These are phyloP conservation scores for Ophiosphaerella korrae DNA, from an alignment of 2,329 filamentous ascomycete genomes.

Conservation along the genomic window DNA sequence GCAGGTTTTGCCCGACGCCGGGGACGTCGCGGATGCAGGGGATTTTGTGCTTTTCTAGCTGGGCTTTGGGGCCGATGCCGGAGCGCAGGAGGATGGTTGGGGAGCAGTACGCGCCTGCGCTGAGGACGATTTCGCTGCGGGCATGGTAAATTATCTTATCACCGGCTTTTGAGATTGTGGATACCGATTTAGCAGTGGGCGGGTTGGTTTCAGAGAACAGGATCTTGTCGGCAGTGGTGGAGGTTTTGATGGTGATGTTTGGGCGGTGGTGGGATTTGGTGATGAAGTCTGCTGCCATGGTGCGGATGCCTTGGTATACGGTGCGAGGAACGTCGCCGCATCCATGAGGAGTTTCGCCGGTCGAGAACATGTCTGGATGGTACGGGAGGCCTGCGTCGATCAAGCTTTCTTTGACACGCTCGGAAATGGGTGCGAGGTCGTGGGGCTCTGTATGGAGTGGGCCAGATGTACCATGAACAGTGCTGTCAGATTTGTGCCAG, in stretches of 20 bases:
- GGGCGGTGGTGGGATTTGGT: constrained; percentile 49
- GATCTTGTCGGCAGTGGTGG: constrained; percentile 50
- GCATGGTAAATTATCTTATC: constrained; percentile 41
- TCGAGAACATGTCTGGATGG: constrained; percentile 65
- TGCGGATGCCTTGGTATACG: constrained; percentile 37
- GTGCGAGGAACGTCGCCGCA: constrained; percentile 41
- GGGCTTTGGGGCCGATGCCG: constrained; percentile 62
- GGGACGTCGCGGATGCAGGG: constrained; percentile 59
- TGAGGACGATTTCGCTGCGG: constrained; percentile 41
- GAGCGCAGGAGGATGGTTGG: constrained; percentile 54
- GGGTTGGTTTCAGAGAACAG: constrained; percentile 49
- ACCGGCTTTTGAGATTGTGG: constrained; percentile 51
- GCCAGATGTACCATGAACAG: constrained; percentile 54
- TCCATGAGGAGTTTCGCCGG: constrained; percentile 41
- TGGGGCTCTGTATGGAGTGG: constrained; percentile 63
- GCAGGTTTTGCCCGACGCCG: constrained; percentile 67
- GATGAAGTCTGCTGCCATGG: constrained; percentile 43
- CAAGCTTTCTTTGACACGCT: constrained; percentile 61
- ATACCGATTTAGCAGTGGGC: constrained; percentile 54
- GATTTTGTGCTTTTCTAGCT: constrained; percentile 61
- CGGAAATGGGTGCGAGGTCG: constrained; percentile 63
- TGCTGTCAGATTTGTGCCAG: constrained; percentile 59
- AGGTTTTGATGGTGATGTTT: constrained; percentile 43
- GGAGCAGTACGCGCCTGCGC: constrained; percentile 42
- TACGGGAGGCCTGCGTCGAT: constrained; percentile 60